A percentile compares a stretch with the other conserved stretches of the same genome.
Conservation (phyloP, 2,329 filamentous ascomycete species). For the Clonostachys solani region DNA sequence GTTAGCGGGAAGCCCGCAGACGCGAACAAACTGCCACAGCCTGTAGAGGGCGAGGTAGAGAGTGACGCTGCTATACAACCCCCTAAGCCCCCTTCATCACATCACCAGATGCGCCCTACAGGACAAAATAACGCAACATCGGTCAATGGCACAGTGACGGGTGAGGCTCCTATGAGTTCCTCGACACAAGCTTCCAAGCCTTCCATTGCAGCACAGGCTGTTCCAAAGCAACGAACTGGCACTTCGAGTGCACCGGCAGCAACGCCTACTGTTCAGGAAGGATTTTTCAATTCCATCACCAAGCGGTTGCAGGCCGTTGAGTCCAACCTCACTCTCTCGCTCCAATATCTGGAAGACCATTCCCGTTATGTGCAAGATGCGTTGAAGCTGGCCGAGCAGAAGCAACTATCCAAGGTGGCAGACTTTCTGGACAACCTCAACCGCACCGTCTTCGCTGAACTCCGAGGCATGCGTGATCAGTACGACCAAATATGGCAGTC, state of each 20-base stretch:
- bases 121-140: background rate
- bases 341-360: conserved; percentile 96
- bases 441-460: conserved; percentile 75
- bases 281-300: conserved; percentile 94
- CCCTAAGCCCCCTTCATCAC: background rate
- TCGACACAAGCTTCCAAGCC: background rate
- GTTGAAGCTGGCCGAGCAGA: conserved; percentile 80
- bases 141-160: background rate
- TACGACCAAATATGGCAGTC: conserved; percentile 98
- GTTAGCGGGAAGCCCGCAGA: too few species aligned
- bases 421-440: conserved; percentile 84
- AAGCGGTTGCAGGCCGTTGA: conserved; percentile 91
- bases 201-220: conserved; percentile 1
- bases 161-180: background rate
- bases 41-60: too few species aligned
- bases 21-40: too few species aligned
- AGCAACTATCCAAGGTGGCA: conserved; percentile 79
- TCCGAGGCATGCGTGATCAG: conserved; percentile 72
- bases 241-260: conserved; percentile 16
- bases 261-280: conserved; percentile 87
- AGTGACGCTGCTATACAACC: too few species aligned
- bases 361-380: conserved; percentile 86
- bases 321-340: conserved; percentile 83
- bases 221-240: conserved; percentile 18
- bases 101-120: background rate